phyloP scores from a whole-genome alignment of 108 stramenopile genomes.

The Asterionellopsis glacialis region DNA sequence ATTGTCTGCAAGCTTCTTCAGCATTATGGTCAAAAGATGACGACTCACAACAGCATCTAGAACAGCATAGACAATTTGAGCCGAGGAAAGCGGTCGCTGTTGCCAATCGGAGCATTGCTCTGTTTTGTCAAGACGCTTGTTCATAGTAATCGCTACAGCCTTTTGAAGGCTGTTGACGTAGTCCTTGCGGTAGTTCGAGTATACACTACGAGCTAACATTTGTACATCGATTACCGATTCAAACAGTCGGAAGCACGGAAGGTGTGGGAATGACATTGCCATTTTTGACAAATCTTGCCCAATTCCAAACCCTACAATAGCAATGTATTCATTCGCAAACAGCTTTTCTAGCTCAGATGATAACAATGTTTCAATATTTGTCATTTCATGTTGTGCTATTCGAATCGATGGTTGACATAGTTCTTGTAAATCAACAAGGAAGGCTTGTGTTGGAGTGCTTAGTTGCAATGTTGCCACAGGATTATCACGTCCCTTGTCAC shows the following conservation, averaged over 20 bases:
- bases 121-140: slow-evolving; percentile 32
- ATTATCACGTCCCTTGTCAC: slow-evolving; percentile 3
- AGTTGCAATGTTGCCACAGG: slow-evolving; percentile 39
- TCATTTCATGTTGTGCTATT: neutral
- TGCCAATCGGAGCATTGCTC: slow-evolving; percentile 44
- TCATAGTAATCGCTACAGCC: slow-evolving; percentile 20
- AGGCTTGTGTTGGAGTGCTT: slow-evolving; percentile 10
- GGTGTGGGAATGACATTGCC: slow-evolving; percentile 28
- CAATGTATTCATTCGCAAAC: slow-evolving; percentile 8
- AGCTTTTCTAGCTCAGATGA: slow-evolving; percentile 12
- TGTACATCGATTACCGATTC: slow-evolving; percentile 33
- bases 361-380: slow-evolving; percentile 16
- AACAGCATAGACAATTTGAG: slow-evolving; percentile 30
- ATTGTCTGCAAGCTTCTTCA: neutral
- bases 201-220: slow-evolving; percentile 10
- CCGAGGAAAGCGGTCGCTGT: slow-evolving; percentile 19
- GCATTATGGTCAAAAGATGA: neutral
- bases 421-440: slow-evolving; percentile 25
- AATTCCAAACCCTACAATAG: slow-evolving; percentile 30
- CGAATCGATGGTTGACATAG: slow-evolving; percentile 13
- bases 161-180: slow-evolving; percentile 24
- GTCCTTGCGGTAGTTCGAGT: slow-evolving; percentile 2
- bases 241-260: slow-evolving; percentile 26
- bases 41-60: slow-evolving; percentile 32
- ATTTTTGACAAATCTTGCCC: slow-evolving; percentile 31